These are phyloP conservation scores for Botrytis paeoniae DNA, from an alignment of 2,329 filamentous ascomycete genomes.

Conservation along the genomic window DNA sequence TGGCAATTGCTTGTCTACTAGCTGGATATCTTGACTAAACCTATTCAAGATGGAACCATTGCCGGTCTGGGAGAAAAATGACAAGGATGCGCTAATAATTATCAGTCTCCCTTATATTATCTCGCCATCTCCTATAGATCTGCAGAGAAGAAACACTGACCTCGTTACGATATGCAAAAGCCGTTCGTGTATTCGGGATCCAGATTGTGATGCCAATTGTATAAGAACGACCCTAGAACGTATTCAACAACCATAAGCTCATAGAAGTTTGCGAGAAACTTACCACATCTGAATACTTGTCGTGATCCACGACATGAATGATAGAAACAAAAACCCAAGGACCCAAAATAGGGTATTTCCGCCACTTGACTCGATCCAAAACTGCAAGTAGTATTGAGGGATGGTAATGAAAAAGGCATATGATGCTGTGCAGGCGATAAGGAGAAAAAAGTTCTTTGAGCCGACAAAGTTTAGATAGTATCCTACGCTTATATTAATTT, in stretches of 20 bases:
- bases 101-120: neutral
- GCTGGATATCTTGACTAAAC: constrained; percentile 30
- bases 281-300: constrained; percentile 14
- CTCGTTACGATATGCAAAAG: constrained; percentile 37
- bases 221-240: constrained; percentile 24
- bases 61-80: constrained; percentile 43
- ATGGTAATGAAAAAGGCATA: constrained; percentile 14
- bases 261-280: neutral
- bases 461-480: constrained; percentile 14
- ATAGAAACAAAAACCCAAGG: neutral
- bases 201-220: constrained; percentile 41
- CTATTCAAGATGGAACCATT: constrained; percentile 44
- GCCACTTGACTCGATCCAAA: neutral
- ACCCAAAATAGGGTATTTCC: neutral
- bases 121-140: constrained; percentile 12
- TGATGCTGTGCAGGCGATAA: neutral
- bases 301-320: constrained; percentile 1
- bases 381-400: constrained; percentile 2
- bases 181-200: constrained; percentile 34
- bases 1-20: constrained; percentile 25
- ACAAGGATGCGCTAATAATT: constrained; percentile 8
- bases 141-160: constrained; percentile 24
- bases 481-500: neutral
- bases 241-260: neutral
- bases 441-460: constrained; percentile 1